phyloP scores from a whole-genome alignment of 140 eudicot species.

The Senecio squalidus region DNA sequence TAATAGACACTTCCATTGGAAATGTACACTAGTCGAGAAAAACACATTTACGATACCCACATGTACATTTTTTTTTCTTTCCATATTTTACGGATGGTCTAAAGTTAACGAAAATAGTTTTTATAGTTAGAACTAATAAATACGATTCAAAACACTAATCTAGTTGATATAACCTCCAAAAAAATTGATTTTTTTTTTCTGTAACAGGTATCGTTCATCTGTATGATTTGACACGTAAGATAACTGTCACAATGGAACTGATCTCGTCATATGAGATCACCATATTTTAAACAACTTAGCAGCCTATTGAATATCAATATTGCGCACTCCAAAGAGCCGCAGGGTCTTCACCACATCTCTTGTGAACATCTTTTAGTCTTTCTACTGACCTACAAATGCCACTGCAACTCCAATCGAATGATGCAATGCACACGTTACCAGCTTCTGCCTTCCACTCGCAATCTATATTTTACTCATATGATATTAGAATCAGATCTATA shows the following conservation, averaged over 20 bases:
- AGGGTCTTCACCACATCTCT: conserved; percentile 58
- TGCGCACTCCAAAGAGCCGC: conserved; percentile 58
- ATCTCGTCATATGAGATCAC: conserved; percentile 7
- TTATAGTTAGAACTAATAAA: conserved; percentile 6
- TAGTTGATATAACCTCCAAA: neutral
- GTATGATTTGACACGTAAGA: conserved; percentile 5
- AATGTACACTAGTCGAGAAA: too few relatives aligned
- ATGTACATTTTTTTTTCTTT: too few relatives aligned
- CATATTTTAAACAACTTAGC: neutral
- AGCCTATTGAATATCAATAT: conserved; percentile 1
- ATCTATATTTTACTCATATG: conserved; percentile 23
- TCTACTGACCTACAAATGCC: conserved; percentile 63
- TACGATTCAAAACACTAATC: neutral
- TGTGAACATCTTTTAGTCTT: conserved; percentile 54
- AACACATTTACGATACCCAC: too few relatives aligned
- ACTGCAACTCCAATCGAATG: conserved; percentile 73
- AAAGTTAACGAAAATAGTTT: too few relatives aligned
- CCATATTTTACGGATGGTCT: too few relatives aligned
- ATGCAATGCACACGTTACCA: conserved; percentile 58
- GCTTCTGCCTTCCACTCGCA: conserved; percentile 73
- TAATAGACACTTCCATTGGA: too few relatives aligned
- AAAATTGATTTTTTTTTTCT: neutral
- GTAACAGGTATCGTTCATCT: neutral
- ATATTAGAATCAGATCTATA: neutral
- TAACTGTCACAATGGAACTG: conserved; percentile 1